Percentiles rank a stretch among this genome's conserved stretches.
Conservation (phyloP, 495 filamentous ascomycete genomes). For the Xylaria intraflava region DNA sequence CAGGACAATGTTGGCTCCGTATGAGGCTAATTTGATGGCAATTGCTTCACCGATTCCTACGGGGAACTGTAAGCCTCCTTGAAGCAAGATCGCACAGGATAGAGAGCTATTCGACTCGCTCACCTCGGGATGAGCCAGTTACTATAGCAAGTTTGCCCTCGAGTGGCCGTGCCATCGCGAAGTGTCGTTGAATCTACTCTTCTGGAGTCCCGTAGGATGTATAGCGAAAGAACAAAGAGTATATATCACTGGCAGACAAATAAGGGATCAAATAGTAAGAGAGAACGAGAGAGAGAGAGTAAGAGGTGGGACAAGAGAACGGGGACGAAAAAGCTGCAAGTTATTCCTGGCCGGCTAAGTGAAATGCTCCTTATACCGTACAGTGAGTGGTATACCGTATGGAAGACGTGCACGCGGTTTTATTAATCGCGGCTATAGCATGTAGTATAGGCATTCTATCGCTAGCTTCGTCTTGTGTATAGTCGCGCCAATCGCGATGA, state of each 20-base stretch:
- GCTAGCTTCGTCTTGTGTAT: not conserved
- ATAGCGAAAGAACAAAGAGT: not conserved
- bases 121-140: conserved; percentile 71
- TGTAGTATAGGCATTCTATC: not conserved
- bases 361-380: no score
- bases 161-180: conserved; percentile 31
- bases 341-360: no score
- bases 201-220: not conserved
- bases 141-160: conserved; percentile 71
- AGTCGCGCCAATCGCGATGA: conserved; percentile 1
- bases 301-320: no score
- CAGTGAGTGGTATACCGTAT: no score
- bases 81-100: not conserved
- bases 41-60: conserved; percentile 84
- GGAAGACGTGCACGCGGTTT: not conserved
- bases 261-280: no score
- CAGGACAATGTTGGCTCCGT: conserved; percentile 63
- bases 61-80: not conserved
- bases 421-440: no score
- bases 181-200: not conserved
- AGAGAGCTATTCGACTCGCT: conserved; percentile 12
- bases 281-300: no score
- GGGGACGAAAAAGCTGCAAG: no score
- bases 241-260: no score
- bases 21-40: conserved; percentile 66